A percentile compares a stretch with the other conserved stretches of the same genome.
Conservation (phyloP, 2,329 filamentous ascomycete genomes). For the Trichoderma simmonsii region DNA sequence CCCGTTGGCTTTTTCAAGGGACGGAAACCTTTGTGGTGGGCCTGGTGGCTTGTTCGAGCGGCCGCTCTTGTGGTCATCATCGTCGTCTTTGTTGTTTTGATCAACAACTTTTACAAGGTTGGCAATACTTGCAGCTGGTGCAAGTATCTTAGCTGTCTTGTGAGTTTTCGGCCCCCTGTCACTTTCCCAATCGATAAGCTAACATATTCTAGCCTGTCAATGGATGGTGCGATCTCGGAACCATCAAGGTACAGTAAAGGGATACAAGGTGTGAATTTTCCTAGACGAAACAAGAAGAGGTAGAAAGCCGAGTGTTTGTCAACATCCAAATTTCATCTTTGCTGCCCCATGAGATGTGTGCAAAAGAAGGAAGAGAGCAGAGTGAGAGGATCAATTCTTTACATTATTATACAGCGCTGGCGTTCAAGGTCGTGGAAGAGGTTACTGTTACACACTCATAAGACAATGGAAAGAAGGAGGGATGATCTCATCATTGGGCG, state of each 20-base stretch:
- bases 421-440: constrained; percentile 26
- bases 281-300: background rate
- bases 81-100: constrained; percentile 78
- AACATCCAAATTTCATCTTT: background rate
- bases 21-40: constrained; percentile 93
- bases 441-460: background rate
- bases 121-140: constrained; percentile 82
- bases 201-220: constrained; percentile 53
- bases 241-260: constrained; percentile 25
- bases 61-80: constrained; percentile 76
- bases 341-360: background rate
- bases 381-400: constrained; percentile 15
- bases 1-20: constrained; percentile 84
- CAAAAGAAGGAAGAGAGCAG: constrained; percentile 14
- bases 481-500: background rate
- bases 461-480: background rate
- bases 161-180: constrained; percentile 51
- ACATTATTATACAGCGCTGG: constrained; percentile 34
- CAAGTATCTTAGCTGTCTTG: constrained; percentile 89
- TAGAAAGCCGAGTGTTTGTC: background rate
- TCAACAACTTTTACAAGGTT: constrained; percentile 88
- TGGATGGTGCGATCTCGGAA: constrained; percentile 61
- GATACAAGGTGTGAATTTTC: background rate
- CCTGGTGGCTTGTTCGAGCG: constrained; percentile 86
- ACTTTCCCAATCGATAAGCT: constrained; percentile 19